Base-by-base conservation (phyloP, 1,284 basidiomycete genomes). In the Trichosporon sp. region DNA sequence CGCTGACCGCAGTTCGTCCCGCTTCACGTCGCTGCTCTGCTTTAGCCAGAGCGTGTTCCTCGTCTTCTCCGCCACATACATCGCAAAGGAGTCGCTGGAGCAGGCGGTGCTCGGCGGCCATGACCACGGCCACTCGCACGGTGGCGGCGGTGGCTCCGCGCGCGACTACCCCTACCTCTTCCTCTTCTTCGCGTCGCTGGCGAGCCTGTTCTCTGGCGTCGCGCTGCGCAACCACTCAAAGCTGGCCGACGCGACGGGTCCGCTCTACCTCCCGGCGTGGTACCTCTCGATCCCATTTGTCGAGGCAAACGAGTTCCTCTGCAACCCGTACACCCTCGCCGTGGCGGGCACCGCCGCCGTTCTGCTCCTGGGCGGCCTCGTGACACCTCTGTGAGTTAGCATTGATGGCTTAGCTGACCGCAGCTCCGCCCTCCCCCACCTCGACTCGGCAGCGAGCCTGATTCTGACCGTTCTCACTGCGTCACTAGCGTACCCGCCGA, bases 51-150 rank as follows among this genome's bases (percentile, higher is more conserved):
- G 89, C 15, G 89, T 96, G 23, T 97, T 95, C 83, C 86, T 98
- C 67, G 88, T 95, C 79, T 97, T 98, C 78, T 88, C 92, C 0
- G 90, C 92, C 0, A 89, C 96, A 7, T 98, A 97, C 81, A 91
- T 96, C 27, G 93, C 92, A 77, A 98, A 97, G 78, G 95, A 98
- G 85, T 91, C 92, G 0, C 85, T 97, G 2, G 93, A 95, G 81
- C 92, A 93, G 78, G 80, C 27, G 2, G 29, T 60, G 12, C 56
- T 60, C 29, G 65, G 70, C 31, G 68, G 68, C 1, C 66, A 67
- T 2, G 72, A 68, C 12, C 75, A 75, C 65, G 69, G 65, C 11
- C 72, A 75, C 65, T 29, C 72, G 60, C 18, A 68, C 58, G 23
- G 51, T 13, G 31, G 12, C 2, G 23, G 42, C 34, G 58, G 65